These are phyloP conservation scores for Debaryomyces psychrophilus DNA, from an alignment of 1,139 yeast species.

Conservation along the genomic window DNA sequence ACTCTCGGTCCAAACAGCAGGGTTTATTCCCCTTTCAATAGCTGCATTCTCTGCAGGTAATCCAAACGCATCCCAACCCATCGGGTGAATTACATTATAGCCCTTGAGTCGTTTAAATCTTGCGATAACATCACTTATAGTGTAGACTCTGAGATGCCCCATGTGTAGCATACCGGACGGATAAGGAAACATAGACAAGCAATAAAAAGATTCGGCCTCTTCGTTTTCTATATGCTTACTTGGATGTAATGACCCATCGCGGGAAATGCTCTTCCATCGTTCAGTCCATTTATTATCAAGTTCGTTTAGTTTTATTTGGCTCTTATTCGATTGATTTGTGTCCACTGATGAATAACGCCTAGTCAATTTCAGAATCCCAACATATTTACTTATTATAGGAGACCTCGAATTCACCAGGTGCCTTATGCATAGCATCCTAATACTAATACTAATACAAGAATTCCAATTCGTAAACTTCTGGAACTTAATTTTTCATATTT, in stretches of 20 bases:
- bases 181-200: slow-evolving; percentile 90
- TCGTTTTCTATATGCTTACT: slow-evolving; percentile 31
- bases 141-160: slow-evolving; percentile 92
- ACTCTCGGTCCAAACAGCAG: slow-evolving; percentile 76
- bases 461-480: background rate
- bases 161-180: slow-evolving; percentile 92
- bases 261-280: slow-evolving; percentile 50
- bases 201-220: slow-evolving; percentile 54
- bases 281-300: slow-evolving; percentile 56
- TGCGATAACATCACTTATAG: slow-evolving; percentile 83
- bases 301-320: slow-evolving; percentile 15
- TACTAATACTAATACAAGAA: background rate
- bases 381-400: background rate
- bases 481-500: slow-evolving; percentile 1
- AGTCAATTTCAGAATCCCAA: background rate
- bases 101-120: slow-evolving; percentile 80
- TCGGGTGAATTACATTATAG: slow-evolving; percentile 82
- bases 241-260: slow-evolving; percentile 48
- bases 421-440: background rate
- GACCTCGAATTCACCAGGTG: background rate
- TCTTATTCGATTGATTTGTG: background rate
- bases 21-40: slow-evolving; percentile 76
- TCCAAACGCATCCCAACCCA: slow-evolving; percentile 99
- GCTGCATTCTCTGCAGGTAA: slow-evolving; percentile 99
- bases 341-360: background rate